Percentiles rank a stretch among this genome's conserved stretches.
Conservation (phyloP, 2,329 filamentous ascomycete genomes). For the Ophiocordyceps camponoti-leonardi region DNA sequence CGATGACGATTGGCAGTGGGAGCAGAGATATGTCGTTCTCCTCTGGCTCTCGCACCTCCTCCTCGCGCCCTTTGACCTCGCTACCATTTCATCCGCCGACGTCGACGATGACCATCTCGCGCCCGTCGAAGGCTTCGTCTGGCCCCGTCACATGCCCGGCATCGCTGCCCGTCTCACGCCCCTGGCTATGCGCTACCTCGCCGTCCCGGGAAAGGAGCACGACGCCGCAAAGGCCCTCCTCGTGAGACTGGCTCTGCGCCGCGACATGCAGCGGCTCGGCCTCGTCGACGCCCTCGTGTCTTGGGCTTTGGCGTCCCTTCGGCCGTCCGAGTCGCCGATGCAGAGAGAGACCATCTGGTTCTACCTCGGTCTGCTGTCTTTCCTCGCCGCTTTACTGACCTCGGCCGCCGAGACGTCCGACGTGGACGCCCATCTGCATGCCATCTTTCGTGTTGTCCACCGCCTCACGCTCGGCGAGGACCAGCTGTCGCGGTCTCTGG, state of each 20-base stretch:
- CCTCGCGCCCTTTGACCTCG: slow-evolving; percentile 77
- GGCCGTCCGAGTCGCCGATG: slow-evolving; percentile 14
- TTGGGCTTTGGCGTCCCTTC: slow-evolving; percentile 52
- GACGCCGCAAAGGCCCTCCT: slow-evolving; percentile 75
- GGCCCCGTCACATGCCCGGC: slow-evolving; percentile 46
- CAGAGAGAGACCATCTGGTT: slow-evolving; percentile 43
- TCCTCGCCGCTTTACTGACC: slow-evolving; percentile 56
- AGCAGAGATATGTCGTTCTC: slow-evolving; percentile 73
- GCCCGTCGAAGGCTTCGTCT: slow-evolving; percentile 28
- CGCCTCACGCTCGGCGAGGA: slow-evolving; percentile 35
- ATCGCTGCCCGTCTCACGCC: slow-evolving; percentile 55
- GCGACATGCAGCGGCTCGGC: slow-evolving; percentile 70
- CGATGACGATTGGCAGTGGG: slow-evolving; percentile 47
- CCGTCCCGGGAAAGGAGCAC: slow-evolving; percentile 67
- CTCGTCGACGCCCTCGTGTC: slow-evolving; percentile 49
- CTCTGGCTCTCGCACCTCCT: slow-evolving; percentile 76
- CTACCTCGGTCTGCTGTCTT: slow-evolving; percentile 63
- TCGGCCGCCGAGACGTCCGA: slow-evolving; percentile 57
- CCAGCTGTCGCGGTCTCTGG: slow-evolving; percentile 33
- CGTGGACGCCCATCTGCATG: slow-evolving; percentile 47
- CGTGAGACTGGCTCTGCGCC: slow-evolving; percentile 64
- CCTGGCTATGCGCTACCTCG: slow-evolving; percentile 54
- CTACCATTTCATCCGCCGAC: slow-evolving; percentile 57
- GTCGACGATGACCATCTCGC: slow-evolving; percentile 27
- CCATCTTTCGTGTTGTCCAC: slow-evolving; percentile 49